Conservation (phyloP, 2,329 filamentous ascomycete species). For the Cryphonectria naterciae region DNA sequence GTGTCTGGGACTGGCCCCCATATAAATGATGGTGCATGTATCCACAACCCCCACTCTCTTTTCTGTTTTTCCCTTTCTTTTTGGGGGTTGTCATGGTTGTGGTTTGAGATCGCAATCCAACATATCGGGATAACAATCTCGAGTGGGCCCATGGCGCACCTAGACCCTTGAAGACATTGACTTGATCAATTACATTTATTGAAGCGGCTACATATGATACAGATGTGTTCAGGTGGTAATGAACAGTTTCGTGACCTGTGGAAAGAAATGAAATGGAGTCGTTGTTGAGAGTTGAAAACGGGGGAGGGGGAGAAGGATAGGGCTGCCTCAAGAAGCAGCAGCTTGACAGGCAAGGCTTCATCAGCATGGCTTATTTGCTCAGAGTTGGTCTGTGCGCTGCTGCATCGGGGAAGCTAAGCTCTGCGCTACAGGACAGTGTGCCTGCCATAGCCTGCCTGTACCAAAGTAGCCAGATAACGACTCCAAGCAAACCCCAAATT, state of each 20-base stretch:
- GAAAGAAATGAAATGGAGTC: not conserved
- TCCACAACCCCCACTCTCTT: not conserved
- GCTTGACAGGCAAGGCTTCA: not conserved
- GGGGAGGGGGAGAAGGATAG: not conserved
- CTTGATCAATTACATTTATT: not conserved
- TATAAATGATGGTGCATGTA: constrained; percentile 14
- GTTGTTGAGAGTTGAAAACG: not conserved
- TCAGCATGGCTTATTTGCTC: not conserved
- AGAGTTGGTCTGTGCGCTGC: constrained; percentile 1
- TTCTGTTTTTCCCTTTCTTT: not conserved
- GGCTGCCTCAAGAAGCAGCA: not conserved
- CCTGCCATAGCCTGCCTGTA: constrained; percentile 20
- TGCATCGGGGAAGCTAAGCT: not conserved
- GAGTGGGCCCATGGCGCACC: not conserved
- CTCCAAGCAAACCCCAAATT: constrained; percentile 29
- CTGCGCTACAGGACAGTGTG: not conserved
- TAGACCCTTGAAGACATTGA: not conserved
- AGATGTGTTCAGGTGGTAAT: not conserved
- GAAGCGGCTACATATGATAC: not conserved
- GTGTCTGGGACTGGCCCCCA: constrained; percentile 27
- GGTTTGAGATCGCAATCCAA: not conserved
- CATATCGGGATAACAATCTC: not conserved
- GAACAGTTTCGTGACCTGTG: not conserved
- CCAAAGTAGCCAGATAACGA: constrained; percentile 28
- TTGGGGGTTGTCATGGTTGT: not conserved